Evolutionary conservation across 1,284 basidiomycete species (phyloP).

Genomic region (Puccinia triticina): DNA sequence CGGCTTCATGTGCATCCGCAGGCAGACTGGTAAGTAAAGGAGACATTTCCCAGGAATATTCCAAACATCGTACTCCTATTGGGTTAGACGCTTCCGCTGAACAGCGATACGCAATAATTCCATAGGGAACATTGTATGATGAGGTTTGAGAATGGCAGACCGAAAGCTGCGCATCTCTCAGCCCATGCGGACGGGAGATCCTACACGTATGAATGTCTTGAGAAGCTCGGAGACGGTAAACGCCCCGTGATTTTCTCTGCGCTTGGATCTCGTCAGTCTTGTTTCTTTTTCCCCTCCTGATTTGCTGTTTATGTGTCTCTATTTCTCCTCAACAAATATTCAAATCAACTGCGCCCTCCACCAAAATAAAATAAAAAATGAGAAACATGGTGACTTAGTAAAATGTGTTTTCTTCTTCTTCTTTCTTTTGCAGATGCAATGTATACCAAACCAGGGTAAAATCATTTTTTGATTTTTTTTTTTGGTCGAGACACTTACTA

Average conservation of each 20-base stretch:
- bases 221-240: background rate
- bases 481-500: no score
- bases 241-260: conserved; percentile 40
- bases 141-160: conserved; percentile 29
- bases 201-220: conserved; percentile 30
- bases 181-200: conserved; percentile 30
- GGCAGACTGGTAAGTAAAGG: conserved; percentile 18
- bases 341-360: no score
- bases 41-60: background rate
- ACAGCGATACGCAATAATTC: background rate
- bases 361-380: no score
- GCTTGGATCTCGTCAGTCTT: conserved; percentile 41
- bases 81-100: no score
- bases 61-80: no score
- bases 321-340: background rate
- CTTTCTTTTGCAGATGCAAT: conserved; percentile 13
- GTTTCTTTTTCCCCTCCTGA: background rate
- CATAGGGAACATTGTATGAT: conserved; percentile 49
- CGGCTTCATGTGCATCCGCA: background rate
- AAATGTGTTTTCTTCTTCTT: background rate
- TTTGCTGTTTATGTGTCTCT: background rate
- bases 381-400: background rate
- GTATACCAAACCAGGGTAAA: conserved; percentile 46
- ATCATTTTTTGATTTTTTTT: background rate
- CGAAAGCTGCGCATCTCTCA: conserved; percentile 40